Evolutionary conservation across 148 eudicot species (phyloP).

Genomic region (Fagopyrum tataricum): DNA sequence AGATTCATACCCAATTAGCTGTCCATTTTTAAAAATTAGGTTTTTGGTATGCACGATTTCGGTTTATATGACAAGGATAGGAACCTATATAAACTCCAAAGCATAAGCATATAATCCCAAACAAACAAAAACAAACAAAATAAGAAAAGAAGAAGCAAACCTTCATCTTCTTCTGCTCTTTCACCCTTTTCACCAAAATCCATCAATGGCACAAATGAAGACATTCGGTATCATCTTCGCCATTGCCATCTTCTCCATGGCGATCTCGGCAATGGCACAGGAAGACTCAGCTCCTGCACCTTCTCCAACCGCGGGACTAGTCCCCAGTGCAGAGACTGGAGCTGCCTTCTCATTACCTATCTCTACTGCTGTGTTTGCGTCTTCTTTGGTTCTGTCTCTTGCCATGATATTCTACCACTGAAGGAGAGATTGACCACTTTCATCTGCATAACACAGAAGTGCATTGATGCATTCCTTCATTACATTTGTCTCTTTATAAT

Average conservation of each 20-base stretch:
- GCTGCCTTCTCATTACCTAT: background rate
- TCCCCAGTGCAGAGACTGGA: background rate
- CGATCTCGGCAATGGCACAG: background rate
- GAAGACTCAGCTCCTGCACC: background rate
- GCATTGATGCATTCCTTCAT: background rate
- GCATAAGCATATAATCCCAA: background rate
- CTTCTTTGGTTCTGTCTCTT: background rate
- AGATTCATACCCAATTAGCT: background rate
- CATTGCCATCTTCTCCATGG: constrained; percentile 2
- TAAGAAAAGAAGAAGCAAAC: background rate
- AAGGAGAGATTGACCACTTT: background rate
- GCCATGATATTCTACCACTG: constrained; percentile 4
- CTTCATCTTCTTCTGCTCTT: background rate
- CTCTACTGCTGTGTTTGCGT: constrained; percentile 1
- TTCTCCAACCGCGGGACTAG: background rate
- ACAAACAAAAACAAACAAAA: background rate
- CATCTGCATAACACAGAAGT: background rate
- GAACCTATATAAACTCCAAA: background rate
- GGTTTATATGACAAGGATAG: background rate
- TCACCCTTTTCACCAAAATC: background rate
- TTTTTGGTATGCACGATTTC: constrained; percentile 6
- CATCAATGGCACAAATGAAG: constrained; percentile 8
- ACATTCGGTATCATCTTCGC: constrained; percentile 2
- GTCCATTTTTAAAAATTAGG: background rate
- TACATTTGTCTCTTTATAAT: background rate